phyloP scores from a whole-genome alignment of 192 early-diverging fungal species.

The Globomyces pollinis-pini region DNA sequence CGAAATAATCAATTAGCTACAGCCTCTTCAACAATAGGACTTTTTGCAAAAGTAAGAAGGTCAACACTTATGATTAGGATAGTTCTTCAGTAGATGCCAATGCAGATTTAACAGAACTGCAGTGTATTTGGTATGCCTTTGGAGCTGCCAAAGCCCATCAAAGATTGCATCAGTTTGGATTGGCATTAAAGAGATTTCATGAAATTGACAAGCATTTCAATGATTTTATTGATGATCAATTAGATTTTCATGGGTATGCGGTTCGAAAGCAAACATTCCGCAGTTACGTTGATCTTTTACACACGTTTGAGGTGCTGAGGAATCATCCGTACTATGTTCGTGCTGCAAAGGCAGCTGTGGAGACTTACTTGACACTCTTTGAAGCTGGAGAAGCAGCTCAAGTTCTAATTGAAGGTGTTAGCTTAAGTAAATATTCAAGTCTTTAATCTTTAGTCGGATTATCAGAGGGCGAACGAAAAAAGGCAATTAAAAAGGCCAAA shows the following conservation, averaged over 20 bases:
- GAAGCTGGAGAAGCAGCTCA: slow-evolving; percentile 29
- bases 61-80: slow-evolving; percentile 7
- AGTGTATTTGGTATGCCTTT: slow-evolving; percentile 82
- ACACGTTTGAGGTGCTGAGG: slow-evolving; percentile 70
- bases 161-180: slow-evolving; percentile 61
- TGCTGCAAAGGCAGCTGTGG: slow-evolving; percentile 67
- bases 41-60: slow-evolving; percentile 66
- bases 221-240: slow-evolving; percentile 85
- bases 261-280: slow-evolving; percentile 83
- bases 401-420: slow-evolving; percentile 1
- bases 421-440: neutral
- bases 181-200: slow-evolving; percentile 83
- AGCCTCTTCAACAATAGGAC: slow-evolving; percentile 74
- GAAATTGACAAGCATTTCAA: slow-evolving; percentile 72
- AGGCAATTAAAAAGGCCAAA: slow-evolving; percentile 64
- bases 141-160: slow-evolving; percentile 69
- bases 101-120: slow-evolving; percentile 81
- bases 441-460: slow-evolving; percentile 51
- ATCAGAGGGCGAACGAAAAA: slow-evolving; percentile 68
- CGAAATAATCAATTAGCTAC: slow-evolving; percentile 69
- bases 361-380: slow-evolving; percentile 42
- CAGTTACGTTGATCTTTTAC: slow-evolving; percentile 74
- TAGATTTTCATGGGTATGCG: slow-evolving; percentile 93
- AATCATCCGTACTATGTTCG: slow-evolving; percentile 62
- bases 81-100: slow-evolving; percentile 57